Conservation (phyloP, 1,284 basidiomycete genomes). For the Vanrija humicola region DNA sequence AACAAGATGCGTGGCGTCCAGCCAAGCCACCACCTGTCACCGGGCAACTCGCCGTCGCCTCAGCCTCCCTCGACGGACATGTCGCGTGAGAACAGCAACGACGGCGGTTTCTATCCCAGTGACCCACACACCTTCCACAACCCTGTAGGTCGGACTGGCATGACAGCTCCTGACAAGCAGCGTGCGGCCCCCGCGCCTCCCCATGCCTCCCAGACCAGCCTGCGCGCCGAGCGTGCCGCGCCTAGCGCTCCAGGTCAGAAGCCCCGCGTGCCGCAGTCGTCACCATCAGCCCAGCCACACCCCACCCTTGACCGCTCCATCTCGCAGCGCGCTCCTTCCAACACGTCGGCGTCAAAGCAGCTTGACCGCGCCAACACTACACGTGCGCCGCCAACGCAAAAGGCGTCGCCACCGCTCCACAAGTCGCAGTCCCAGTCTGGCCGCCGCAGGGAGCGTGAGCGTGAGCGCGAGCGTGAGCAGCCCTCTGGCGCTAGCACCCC, state of each 20-base stretch:
- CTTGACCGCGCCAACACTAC: constrained; percentile 52
- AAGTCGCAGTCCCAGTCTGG: constrained; percentile 41
- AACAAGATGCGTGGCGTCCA: constrained; percentile 61
- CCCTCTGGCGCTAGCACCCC: not conserved
- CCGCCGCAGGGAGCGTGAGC: constrained; percentile 14
- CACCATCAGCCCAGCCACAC: not conserved
- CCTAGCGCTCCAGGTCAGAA: no score
- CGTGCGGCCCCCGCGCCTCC: constrained; percentile 3
- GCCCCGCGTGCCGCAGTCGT: constrained; percentile 3
- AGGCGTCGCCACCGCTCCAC: constrained; percentile 28
- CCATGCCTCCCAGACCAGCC: not conserved
- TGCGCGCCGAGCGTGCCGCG: no score
- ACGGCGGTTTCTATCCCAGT: constrained; percentile 9
- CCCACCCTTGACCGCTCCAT: constrained; percentile 16
- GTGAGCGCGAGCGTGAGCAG: constrained; percentile 3
- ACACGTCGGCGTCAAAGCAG: constrained; percentile 26
- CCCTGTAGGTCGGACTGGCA: no score
- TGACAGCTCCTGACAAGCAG: constrained; percentile 1
- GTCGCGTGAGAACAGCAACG: constrained; percentile 43
- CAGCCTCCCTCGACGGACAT: constrained; percentile 29
- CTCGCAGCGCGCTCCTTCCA: constrained; percentile 36
- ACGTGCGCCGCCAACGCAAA: constrained; percentile 29
- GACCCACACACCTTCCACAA: constrained; percentile 4
- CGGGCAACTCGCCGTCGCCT: constrained; percentile 10
- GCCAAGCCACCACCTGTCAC: constrained; percentile 22